These are phyloP conservation scores for Saksenaea oblongispora DNA, from an alignment of 371 early-diverging fungal species.

Conservation along the genomic window DNA sequence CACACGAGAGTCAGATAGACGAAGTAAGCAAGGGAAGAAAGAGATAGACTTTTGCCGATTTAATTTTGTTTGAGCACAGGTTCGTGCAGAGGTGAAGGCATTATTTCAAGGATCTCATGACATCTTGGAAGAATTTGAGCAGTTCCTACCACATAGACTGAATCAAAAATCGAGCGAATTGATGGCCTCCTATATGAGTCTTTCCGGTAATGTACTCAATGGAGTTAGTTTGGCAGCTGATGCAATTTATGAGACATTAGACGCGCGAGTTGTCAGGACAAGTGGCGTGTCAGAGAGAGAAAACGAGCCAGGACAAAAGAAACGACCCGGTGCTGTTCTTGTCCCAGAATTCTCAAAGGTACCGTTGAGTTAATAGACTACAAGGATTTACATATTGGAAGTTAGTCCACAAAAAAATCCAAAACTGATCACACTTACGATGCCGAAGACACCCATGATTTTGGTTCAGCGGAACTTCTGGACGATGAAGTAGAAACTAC, in stretches of 20 bases:
- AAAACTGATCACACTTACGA: conserved; percentile 15
- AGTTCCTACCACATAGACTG: conserved; percentile 75
- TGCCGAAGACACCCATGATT: not conserved
- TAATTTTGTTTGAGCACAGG: conserved; percentile 34
- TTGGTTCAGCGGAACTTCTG: not conserved
- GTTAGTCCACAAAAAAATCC: not conserved
- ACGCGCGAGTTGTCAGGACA: not conserved
- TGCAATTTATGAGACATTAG: not conserved
- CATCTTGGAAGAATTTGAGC: conserved; percentile 92
- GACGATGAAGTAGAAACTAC: not conserved
- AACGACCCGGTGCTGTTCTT: not conserved
- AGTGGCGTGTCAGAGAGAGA: not conserved
- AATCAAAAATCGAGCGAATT: conserved; percentile 2
- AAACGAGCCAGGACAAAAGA: not conserved
- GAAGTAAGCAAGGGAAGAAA: conserved; percentile 53
- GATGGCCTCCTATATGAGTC: not conserved
- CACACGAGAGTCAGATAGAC: conserved; percentile 86
- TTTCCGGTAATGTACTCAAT: not conserved
- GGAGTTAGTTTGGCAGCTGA: not conserved
- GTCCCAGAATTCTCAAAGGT: conserved; percentile 9
- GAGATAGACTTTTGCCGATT: not conserved
- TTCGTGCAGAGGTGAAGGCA: conserved; percentile 84
- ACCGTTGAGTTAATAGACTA: not conserved
- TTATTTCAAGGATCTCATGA: conserved; percentile 86
- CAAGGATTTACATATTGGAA: not conserved